Evolutionary conservation across 495 filamentous ascomycete species (phyloP).

Genomic region (Aspergillus egyptiacus): DNA sequence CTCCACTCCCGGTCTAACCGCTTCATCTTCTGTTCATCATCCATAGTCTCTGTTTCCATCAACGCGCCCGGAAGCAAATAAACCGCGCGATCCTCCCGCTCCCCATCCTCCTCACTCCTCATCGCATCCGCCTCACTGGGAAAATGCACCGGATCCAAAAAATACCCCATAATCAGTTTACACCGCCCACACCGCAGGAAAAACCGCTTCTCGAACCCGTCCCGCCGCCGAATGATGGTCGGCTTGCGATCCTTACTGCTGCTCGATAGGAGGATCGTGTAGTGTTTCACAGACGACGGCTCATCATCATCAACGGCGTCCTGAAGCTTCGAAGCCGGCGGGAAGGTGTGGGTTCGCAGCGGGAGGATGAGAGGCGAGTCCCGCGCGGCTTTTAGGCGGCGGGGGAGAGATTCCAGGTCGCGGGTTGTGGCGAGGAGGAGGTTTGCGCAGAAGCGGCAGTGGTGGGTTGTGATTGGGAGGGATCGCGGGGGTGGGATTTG

Average conservation of each 20-base stretch:
- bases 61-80: slow-evolving; percentile 57
- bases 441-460: slow-evolving; percentile 66
- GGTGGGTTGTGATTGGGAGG: slow-evolving; percentile 55
- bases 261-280: slow-evolving; percentile 47
- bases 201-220: slow-evolving; percentile 69
- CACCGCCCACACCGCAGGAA: slow-evolving; percentile 59
- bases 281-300: no score
- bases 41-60: slow-evolving; percentile 44
- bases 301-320: no score
- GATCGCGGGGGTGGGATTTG: not conserved
- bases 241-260: slow-evolving; percentile 41
- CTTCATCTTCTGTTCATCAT: slow-evolving; percentile 18
- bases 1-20: slow-evolving; percentile 32
- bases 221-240: slow-evolving; percentile 53
- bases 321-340: no score
- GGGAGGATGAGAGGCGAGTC: slow-evolving; percentile 30
- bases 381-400: slow-evolving; percentile 31
- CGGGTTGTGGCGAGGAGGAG: slow-evolving; percentile 64
- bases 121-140: slow-evolving; percentile 29
- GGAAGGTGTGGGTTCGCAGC: slow-evolving; percentile 1
- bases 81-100: slow-evolving; percentile 37
- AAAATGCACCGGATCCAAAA: slow-evolving; percentile 37
- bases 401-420: slow-evolving; percentile 46
- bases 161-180: slow-evolving; percentile 58
- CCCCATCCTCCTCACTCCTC: slow-evolving; percentile 24